Base-by-base conservation (phyloP, 345 rosid species). In the Punica granatum region DNA sequence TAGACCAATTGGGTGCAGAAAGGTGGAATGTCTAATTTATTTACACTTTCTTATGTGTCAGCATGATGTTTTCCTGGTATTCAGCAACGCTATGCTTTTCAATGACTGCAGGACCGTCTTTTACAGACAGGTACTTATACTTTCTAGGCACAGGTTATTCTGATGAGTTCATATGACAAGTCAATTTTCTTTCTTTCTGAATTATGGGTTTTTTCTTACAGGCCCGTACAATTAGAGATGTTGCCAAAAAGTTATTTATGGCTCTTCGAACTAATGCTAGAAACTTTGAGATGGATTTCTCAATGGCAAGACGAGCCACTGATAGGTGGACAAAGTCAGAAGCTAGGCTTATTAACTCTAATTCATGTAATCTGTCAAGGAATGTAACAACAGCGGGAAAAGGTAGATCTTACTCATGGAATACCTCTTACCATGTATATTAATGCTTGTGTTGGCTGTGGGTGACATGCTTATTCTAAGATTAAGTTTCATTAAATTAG, bases 141-240 rank as follows among this genome's bases (percentile, higher is more conserved):
- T 46, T 25, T 53, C 59, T 8, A 7, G 2, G 28, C 31, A 10
- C 6, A 53, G 31, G 14, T 53, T 53, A 53, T 53, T 9, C 23
- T 25, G 31, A 11, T 25, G 3, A 25, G 21, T 21, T 36, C 30
- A 36, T n/a, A 59, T 64, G 67, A 62, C 35, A 25, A 32, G 34
- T 13, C 36, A 18, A 37, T 3, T 6, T 67, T 30, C 46, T 56
- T 37, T 41, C 62, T 44, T 67, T 51, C 21, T 35, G 19, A 72
- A 60, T n/a, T 42, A 15, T 16, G 23, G 31, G n/a, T n/a, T n/a
- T 48, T 65, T 61, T 11, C 59, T 44, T 71, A 51, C 60, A 76
- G 80, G 83, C 72, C 51, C 76, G 68, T 63, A 76, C 74, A 18
- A 25, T 80, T 48, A 76, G 63, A 74, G 72, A 76, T 31, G 78